Base-by-base conservation (phyloP, 352 stramenopile genomes). In the Phytophthora pisi region DNA sequence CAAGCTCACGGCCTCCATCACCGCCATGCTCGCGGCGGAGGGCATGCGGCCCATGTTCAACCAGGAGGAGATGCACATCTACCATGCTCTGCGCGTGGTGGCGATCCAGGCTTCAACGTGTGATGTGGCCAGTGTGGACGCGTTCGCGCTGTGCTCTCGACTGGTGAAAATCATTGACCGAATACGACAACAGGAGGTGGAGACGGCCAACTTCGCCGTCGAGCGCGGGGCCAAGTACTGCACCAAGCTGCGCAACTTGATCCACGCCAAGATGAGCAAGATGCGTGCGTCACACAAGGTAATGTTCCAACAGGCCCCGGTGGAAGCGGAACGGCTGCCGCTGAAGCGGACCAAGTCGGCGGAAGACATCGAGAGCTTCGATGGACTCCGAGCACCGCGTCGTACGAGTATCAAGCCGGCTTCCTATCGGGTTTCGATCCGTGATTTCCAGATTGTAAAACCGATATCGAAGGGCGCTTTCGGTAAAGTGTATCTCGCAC, bases 381-480 rank as follows among this genome's bases (percentile, higher is more conserved):
- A 66, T 3, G 31, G 23, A 0, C 43, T 68, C 45, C 34, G 59
- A 40, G 34, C 62, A 13, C 24, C 53, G 16, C 63, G 74, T 46
- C 65, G 64, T 0, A 46, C 58, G 20, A 70, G 57, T 28, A 58
- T 71, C 18, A 78, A 75, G 16, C 55, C 66, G 23, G 76, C 72
- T n/a, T 70, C 75, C 1, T 93, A 76, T 53, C 80, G 82, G 18
- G 84, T 92, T 2, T 85, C 86, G 15, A 90, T 93, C 55, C 73
- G 74, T 34, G 91, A 97, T 73, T 97, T 97, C 46, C 77, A 95
- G 40, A 95, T 97, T 45, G 68, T 97, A 31, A 97, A 97, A 34
- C 84, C 88, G 1, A 97, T 97, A 43, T 95, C 87, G 1, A 96
- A 95, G 70, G 91, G 91, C 2, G 91, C 91, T 1, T 97, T 96